Evolutionary conservation across 2,329 filamentous ascomycete species (phyloP).

Genomic region (Xylariomycetidae sp.): DNA sequence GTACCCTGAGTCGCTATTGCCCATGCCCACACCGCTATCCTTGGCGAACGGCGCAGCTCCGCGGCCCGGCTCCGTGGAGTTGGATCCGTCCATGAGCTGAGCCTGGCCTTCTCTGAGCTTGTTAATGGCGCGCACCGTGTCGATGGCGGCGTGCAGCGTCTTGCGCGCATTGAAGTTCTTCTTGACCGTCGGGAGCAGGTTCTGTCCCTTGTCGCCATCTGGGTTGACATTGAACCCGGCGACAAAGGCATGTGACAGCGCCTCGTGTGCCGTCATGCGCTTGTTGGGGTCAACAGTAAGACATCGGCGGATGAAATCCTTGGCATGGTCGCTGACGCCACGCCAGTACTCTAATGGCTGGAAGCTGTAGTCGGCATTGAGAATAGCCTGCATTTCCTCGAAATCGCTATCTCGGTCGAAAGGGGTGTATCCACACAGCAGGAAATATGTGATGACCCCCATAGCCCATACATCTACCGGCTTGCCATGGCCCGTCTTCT

Average conservation of each 20-base stretch:
- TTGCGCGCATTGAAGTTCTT: slow-evolving; percentile 70
- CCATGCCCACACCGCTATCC: slow-evolving; percentile 41
- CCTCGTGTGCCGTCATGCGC: slow-evolving; percentile 87
- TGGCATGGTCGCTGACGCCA: slow-evolving; percentile 77
- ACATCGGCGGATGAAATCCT: slow-evolving; percentile 89
- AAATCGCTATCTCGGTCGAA: slow-evolving; percentile 97
- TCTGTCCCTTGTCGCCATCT: slow-evolving; percentile 50
- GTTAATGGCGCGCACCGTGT: slow-evolving; percentile 67
- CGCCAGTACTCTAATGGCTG: slow-evolving; percentile 95
- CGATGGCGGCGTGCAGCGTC: slow-evolving; percentile 65
- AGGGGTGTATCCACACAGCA: slow-evolving; percentile 95
- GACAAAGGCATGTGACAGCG: slow-evolving; percentile 62
- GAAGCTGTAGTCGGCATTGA: slow-evolving; percentile 94
- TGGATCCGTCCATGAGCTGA: slow-evolving; percentile 57
- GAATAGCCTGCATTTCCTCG: slow-evolving; percentile 98
- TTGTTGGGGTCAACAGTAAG: slow-evolving; percentile 82
- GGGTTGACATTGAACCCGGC: slow-evolving; percentile 43
- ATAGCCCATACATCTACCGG: slow-evolving; percentile 98
- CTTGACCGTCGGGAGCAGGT: slow-evolving; percentile 64
- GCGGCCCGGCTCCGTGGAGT: slow-evolving; percentile 44
- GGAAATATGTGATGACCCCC: slow-evolving; percentile 97
- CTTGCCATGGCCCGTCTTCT: slow-evolving; percentile 96
- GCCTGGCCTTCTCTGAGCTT: slow-evolving; percentile 61
- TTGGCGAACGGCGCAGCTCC: slow-evolving; percentile 32
- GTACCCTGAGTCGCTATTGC: slow-evolving; percentile 44